Percentiles rank a stretch among this genome's conserved stretches.
phyloP scores from a whole-genome alignment of 2,329 filamentous ascomycete genomes.

The Chrysosporium queenslandicum region DNA sequence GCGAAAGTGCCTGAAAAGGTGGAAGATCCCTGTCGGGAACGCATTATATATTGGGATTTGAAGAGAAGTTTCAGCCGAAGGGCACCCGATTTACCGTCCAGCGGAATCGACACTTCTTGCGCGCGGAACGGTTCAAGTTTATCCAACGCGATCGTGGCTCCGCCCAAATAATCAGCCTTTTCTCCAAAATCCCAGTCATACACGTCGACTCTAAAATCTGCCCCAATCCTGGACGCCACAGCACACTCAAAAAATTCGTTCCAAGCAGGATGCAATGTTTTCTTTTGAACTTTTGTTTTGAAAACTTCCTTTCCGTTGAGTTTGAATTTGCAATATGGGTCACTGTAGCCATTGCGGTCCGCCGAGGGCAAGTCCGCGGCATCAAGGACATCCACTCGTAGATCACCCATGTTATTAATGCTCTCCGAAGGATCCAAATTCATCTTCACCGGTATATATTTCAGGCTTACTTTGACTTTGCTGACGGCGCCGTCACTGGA shows the following conservation, averaged over 20 bases:
- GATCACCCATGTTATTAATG: constrained; percentile 96
- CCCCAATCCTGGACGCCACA: constrained; percentile 71
- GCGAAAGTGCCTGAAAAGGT: constrained; percentile 89
- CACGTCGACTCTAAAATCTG: constrained; percentile 71
- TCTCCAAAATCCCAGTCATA: constrained; percentile 97
- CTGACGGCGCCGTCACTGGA: constrained; percentile 65
- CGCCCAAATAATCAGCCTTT: constrained; percentile 83
- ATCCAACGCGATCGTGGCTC: constrained; percentile 63
- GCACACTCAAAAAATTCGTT: constrained; percentile 88
- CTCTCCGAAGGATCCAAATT: constrained; percentile 85
- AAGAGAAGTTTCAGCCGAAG: constrained; percentile 79
- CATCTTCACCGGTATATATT: constrained; percentile 94
- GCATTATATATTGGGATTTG: constrained; percentile 81
- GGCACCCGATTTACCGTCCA: constrained; percentile 83
- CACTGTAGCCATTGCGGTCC: constrained; percentile 91
- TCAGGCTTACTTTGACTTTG: constrained; percentile 81
- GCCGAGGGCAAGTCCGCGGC: constrained; percentile 80
- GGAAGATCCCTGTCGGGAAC: constrained; percentile 77
- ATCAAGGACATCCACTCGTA: constrained; percentile 87
- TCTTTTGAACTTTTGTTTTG: constrained; percentile 95
- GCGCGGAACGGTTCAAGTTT: constrained; percentile 74
- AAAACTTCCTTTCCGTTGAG: constrained; percentile 81
- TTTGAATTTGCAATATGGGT: constrained; percentile 92
- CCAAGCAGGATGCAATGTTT: constrained; percentile 89
- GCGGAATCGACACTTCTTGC: constrained; percentile 60